Evolutionary conservation across 2,329 filamentous ascomycete genomes (phyloP).

Genomic region (Trichophyton verrucosum): DNA sequence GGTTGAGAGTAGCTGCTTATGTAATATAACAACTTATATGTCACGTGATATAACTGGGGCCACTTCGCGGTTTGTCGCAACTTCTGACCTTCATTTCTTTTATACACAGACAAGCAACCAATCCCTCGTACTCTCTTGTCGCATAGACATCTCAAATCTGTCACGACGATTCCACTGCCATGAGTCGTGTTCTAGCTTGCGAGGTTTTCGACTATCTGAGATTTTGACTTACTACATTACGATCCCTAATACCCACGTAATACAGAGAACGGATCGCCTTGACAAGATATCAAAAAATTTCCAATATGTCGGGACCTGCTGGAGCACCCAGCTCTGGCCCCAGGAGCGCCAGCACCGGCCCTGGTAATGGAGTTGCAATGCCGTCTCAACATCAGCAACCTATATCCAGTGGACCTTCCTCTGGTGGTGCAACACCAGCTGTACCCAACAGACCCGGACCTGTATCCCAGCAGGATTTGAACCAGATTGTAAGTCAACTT

Average conservation of each 20-base stretch:
- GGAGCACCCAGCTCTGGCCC: constrained; percentile 38
- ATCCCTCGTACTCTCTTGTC: neutral
- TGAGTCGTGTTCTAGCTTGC: neutral
- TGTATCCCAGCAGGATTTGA: constrained; percentile 78
- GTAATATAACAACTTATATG: neutral
- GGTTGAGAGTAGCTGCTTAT: neutral
- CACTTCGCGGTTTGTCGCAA: neutral
- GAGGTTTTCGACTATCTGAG: neutral
- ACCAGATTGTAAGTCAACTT: constrained; percentile 75
- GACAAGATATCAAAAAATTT: neutral
- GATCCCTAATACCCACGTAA: too few relatives aligned
- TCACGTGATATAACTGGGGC: neutral
- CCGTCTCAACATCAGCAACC: constrained; percentile 38
- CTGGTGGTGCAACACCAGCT: constrained; percentile 32
- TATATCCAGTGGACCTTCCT: constrained; percentile 36
- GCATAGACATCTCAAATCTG: neutral
- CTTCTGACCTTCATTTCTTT: neutral
- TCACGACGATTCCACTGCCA: neutral
- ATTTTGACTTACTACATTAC: neutral
- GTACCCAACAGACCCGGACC: constrained; percentile 22
- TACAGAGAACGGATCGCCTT: neutral
- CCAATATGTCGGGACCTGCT: constrained; percentile 33
- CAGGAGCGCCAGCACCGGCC: constrained; percentile 36
- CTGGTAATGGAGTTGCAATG: constrained; percentile 33
- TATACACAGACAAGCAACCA: neutral